phyloP scores from a whole-genome alignment of 257 asterid species.

The Plectranthus barbatus region DNA sequence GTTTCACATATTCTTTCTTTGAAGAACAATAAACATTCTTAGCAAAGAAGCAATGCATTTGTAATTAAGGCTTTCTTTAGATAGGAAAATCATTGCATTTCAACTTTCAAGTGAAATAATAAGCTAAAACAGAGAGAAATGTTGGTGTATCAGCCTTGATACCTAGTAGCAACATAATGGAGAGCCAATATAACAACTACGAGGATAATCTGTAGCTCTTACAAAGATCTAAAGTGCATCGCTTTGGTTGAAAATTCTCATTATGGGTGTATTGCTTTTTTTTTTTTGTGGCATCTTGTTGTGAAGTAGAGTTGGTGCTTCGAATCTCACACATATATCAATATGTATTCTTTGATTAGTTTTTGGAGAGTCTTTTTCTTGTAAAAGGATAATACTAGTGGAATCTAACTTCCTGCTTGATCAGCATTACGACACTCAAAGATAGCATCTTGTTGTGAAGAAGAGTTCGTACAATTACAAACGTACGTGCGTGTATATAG shows the following conservation, averaged over 20 bases:
- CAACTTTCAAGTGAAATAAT: not conserved
- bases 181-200: not conserved
- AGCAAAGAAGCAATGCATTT: not conserved
- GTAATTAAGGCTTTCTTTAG: too few species aligned
- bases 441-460: not conserved
- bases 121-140: not conserved
- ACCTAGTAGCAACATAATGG: not conserved
- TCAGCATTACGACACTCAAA: not conserved
- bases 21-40: too few species aligned
- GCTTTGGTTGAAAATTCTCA: not conserved
- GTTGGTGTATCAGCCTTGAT: not conserved
- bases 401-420: not conserved
- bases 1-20: not conserved
- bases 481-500: too few species aligned
- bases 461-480: not conserved
- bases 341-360: not conserved
- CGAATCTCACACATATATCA: not conserved
- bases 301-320: slow-evolving; percentile 1
- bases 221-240: not conserved
- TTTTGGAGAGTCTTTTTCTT: not conserved
- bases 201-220: not conserved
- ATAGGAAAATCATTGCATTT: not conserved
- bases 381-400: not conserved
- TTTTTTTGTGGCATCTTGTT: slow-evolving; percentile 3
- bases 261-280: not conserved